Conservation (phyloP, 106 monocot species). For the Ottelia alismoides region DNA sequence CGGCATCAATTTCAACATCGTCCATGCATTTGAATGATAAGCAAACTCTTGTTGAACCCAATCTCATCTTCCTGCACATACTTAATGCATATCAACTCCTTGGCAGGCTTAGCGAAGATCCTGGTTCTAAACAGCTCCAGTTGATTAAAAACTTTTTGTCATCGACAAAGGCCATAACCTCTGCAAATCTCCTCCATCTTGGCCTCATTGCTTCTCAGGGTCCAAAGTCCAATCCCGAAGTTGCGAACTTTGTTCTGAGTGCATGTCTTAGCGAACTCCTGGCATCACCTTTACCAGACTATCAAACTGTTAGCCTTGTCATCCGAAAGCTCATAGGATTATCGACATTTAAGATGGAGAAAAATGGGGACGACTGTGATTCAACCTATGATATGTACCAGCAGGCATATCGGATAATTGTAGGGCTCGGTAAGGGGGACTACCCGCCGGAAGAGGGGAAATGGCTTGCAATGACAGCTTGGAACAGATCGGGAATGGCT, state of each 20-base stretch:
- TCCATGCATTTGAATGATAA: slow-evolving; percentile 6
- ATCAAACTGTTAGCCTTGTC: slow-evolving; percentile 31
- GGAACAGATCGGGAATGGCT: slow-evolving; percentile 65
- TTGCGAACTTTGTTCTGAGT: slow-evolving; percentile 38
- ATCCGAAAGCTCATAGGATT: slow-evolving; percentile 54
- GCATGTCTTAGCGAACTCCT: slow-evolving; percentile 49
- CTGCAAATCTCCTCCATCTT: slow-evolving; percentile 59
- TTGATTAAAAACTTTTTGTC: slow-evolving; percentile 60
- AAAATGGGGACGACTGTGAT: slow-evolving; percentile 13
- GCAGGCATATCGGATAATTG: slow-evolving; percentile 77
- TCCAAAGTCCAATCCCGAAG: slow-evolving; percentile 37
- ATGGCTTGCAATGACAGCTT: slow-evolving; percentile 82
- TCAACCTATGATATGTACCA: slow-evolving; percentile 34
- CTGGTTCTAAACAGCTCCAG: slow-evolving; percentile 45
- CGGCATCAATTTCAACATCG: slow-evolving; percentile 10
- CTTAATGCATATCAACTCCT: slow-evolving; percentile 62
- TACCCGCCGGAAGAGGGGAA: slow-evolving; percentile 82
- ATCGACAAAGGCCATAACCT: slow-evolving; percentile 36
- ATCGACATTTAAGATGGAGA: slow-evolving; percentile 4
- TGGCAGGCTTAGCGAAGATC: slow-evolving; percentile 27
- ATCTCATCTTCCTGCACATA: slow-evolving; percentile 56
- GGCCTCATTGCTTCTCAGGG: slow-evolving; percentile 46
- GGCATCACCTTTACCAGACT: slow-evolving; percentile 54
- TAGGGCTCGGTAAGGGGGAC: slow-evolving; percentile 62
- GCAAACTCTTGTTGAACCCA: slow-evolving; percentile 15